Evolutionary conservation across 2,329 filamentous ascomycete genomes (phyloP).

Genomic region (Apiospora sp.): DNA sequence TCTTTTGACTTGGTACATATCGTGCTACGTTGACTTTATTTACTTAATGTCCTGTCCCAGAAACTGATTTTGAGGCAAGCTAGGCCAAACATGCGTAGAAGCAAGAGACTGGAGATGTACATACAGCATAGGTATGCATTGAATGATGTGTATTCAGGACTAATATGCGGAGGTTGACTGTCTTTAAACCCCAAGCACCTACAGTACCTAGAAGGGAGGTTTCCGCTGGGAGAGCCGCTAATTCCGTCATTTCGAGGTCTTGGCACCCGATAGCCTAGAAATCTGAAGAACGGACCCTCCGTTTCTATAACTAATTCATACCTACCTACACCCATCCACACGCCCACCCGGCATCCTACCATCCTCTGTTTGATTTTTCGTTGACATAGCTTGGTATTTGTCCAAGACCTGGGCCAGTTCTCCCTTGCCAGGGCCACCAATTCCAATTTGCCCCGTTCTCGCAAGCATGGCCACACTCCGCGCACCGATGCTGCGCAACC

Average conservation of each 20-base stretch:
- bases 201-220: neutral
- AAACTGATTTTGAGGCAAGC: too few species aligned
- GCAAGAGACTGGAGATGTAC: too few species aligned
- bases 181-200: too few species aligned
- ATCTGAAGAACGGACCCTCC: neutral
- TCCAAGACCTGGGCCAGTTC: neutral
- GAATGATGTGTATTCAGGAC: too few species aligned
- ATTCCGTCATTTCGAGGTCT: conserved; percentile 14
- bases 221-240: conserved; percentile 5
- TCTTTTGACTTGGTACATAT: neutral
- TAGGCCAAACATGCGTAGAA: neutral
- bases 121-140: neutral
- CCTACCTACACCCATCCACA: neutral
- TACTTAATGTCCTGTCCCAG: neutral
- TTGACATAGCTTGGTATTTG: neutral
- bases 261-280: conserved; percentile 16
- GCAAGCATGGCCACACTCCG: conserved; percentile 2
- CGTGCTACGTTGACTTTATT: neutral
- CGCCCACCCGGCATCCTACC: neutral
- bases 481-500: conserved; percentile 53
- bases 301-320: neutral
- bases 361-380: neutral
- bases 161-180: too few species aligned
- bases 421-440: neutral
- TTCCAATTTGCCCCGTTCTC: neutral